Evolutionary conservation across 2,329 filamentous ascomycete genomes (phyloP).

Genomic region (Dactylonectria macrodidyma): DNA sequence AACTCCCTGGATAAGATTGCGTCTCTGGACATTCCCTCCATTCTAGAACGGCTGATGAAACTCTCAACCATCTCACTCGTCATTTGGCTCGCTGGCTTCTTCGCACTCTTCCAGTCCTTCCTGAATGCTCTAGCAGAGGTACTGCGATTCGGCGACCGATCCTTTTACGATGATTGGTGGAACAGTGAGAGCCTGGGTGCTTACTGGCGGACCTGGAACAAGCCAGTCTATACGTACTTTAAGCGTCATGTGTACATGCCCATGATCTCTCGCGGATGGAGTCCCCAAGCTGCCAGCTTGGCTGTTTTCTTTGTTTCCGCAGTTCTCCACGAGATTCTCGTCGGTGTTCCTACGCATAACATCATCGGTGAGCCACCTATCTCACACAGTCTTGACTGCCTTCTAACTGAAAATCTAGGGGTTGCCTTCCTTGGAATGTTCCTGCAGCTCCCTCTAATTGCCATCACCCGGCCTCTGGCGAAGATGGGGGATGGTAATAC

Average conservation of each 20-base stretch:
- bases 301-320: slow-evolving; percentile 92
- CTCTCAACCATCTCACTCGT: slow-evolving; percentile 94
- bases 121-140: slow-evolving; percentile 94
- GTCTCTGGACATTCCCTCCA: slow-evolving; percentile 83
- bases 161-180: slow-evolving; percentile 99
- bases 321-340: slow-evolving; percentile 90
- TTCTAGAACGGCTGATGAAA: slow-evolving; percentile 92
- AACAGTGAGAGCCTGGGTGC: slow-evolving; percentile 87
- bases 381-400: not conserved
- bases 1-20: slow-evolving; percentile 94
- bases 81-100: slow-evolving; percentile 98
- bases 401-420: slow-evolving; percentile 62
- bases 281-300: slow-evolving; percentile 77
- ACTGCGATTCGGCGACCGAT: slow-evolving; percentile 89
- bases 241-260: slow-evolving; percentile 93
- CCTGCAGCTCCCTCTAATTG: slow-evolving; percentile 90
- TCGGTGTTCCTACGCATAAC: slow-evolving; percentile 95
- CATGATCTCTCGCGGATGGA: slow-evolving; percentile 87
- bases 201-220: slow-evolving; percentile 99
- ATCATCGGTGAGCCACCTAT: slow-evolving; percentile 77
- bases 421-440: slow-evolving; percentile 97
- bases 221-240: slow-evolving; percentile 97
- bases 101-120: slow-evolving; percentile 93
- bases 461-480: slow-evolving; percentile 83
- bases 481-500: slow-evolving; percentile 79